Conservation (phyloP, 176 grass and related monocot genomes). For the Hordeum vulgare region DNA sequence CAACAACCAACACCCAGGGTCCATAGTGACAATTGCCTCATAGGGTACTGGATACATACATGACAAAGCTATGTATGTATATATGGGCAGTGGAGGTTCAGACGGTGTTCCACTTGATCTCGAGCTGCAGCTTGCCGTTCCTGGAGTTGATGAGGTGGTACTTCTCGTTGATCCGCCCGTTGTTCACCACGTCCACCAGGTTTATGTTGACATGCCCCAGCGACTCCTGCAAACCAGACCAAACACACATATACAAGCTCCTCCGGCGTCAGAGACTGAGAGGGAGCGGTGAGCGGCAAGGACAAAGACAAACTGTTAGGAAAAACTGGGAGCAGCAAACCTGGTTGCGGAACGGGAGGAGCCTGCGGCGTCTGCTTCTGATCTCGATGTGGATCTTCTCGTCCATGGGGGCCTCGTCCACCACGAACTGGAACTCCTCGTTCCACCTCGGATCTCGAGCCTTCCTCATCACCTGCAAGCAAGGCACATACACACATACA, state of each 20-base stretch:
- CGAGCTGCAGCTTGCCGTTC: conserved; percentile 59
- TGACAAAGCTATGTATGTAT: not conserved
- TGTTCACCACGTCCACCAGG: conserved; percentile 77
- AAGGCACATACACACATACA: not conserved
- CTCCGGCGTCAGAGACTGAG: not conserved
- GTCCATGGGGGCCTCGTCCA: conserved; percentile 55
- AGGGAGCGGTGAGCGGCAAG: not conserved
- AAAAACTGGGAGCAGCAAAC: not conserved
- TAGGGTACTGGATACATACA: too few relatives aligned
- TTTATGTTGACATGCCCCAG: conserved; percentile 73
- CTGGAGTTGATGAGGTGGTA: conserved; percentile 91
- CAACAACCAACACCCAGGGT: not conserved
- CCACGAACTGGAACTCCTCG: conserved; percentile 82
- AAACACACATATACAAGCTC: not conserved
- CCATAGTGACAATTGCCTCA: not conserved
- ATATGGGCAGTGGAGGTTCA: conserved; percentile 2
- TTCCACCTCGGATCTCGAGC: conserved; percentile 89
- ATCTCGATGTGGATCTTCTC: conserved; percentile 72
- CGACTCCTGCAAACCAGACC: conserved; percentile 53
- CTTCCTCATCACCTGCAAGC: conserved; percentile 66
- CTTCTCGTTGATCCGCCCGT: conserved; percentile 71
- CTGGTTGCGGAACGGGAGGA: conserved; percentile 39
- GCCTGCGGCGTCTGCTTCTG: conserved; percentile 33
- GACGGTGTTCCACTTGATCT: conserved; percentile 68
- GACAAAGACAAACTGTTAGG: too few relatives aligned